Evolutionary conservation across 2,329 filamentous ascomycete genomes (phyloP).

Genomic region (Trichophyton rubrum): DNA sequence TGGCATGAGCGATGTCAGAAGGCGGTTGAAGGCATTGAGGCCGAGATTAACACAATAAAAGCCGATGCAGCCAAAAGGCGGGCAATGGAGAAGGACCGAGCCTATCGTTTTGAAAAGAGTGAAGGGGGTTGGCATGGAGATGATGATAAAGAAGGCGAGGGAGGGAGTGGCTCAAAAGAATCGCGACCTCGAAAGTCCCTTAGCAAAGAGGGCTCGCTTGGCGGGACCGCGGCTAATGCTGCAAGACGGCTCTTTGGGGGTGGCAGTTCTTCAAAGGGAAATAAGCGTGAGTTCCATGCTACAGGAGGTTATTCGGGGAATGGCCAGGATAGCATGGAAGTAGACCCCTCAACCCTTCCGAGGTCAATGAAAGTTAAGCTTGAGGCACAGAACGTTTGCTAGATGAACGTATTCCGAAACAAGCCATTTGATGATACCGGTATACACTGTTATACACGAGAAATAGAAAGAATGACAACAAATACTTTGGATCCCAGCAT

Average conservation of each 20-base stretch:
- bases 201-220: constrained; percentile 6
- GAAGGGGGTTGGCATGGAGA: constrained; percentile 30
- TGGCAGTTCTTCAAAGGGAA: constrained; percentile 8
- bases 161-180: constrained; percentile 9
- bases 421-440: not conserved
- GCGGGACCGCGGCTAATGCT: not conserved
- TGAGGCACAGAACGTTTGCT: not conserved
- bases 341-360: not conserved
- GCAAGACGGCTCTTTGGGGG: constrained; percentile 7
- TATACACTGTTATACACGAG: constrained; percentile 10
- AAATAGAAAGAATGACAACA: constrained; percentile 4
- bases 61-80: constrained; percentile 43
- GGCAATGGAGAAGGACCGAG: constrained; percentile 38
- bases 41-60: constrained; percentile 57
- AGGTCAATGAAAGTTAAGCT: constrained; percentile 14
- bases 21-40: constrained; percentile 63
- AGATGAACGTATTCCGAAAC: not conserved
- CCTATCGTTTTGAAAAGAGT: constrained; percentile 39
- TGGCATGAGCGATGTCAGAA: constrained; percentile 71
- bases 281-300: constrained; percentile 14
- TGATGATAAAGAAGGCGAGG: constrained; percentile 15
- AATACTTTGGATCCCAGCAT: not conserved
- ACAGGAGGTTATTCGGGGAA: constrained; percentile 1
- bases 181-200: not conserved
- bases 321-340: constrained; percentile 3